These are phyloP conservation scores for Plenodomus biglobosus DNA, from an alignment of 2,329 filamentous ascomycete species.

Conservation along the genomic window DNA sequence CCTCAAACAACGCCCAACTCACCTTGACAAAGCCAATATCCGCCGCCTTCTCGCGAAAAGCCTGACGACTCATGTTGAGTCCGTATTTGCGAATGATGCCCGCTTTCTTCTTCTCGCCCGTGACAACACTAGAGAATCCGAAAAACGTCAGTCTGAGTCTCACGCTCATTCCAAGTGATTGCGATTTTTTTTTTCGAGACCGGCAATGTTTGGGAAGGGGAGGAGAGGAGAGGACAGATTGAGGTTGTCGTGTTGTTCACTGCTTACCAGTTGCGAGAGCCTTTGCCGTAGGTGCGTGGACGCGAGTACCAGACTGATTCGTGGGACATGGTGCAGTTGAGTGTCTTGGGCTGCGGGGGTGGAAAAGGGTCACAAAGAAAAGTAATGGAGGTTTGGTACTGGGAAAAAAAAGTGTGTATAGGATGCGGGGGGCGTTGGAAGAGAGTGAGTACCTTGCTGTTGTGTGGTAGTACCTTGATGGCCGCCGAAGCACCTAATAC, in stretches of 20 bases:
- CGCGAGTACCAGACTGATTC: constrained; percentile 87
- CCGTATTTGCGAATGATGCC: constrained; percentile 99
- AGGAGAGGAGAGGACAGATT: too few relatives aligned
- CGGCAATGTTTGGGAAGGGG: too few relatives aligned
- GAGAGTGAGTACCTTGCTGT: neutral
- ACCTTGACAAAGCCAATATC: constrained; percentile 71
- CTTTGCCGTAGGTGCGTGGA: constrained; percentile 94
- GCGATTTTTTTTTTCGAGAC: too few relatives aligned
- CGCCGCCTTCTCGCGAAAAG: constrained; percentile 66
- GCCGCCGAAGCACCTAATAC: neutral
- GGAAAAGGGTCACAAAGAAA: neutral
- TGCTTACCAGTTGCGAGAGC: constrained; percentile 79
- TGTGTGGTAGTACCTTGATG: constrained; percentile 13
- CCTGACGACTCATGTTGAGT: constrained; percentile 73
- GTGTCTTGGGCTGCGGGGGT: neutral
- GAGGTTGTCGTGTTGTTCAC: neutral
- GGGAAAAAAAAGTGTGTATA: neutral
- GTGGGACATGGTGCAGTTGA: constrained; percentile 26
- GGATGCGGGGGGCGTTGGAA: neutral
- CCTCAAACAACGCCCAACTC: neutral
- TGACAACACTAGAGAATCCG: constrained; percentile 26
- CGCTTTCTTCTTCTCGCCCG: constrained; percentile 52
- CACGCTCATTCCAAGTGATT: too few relatives aligned
- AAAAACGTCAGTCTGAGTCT: neutral
- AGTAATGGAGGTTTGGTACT: neutral